Base-by-base conservation (phyloP, 176 grass and related monocot genomes). In the Puccinellia tenuiflora region DNA sequence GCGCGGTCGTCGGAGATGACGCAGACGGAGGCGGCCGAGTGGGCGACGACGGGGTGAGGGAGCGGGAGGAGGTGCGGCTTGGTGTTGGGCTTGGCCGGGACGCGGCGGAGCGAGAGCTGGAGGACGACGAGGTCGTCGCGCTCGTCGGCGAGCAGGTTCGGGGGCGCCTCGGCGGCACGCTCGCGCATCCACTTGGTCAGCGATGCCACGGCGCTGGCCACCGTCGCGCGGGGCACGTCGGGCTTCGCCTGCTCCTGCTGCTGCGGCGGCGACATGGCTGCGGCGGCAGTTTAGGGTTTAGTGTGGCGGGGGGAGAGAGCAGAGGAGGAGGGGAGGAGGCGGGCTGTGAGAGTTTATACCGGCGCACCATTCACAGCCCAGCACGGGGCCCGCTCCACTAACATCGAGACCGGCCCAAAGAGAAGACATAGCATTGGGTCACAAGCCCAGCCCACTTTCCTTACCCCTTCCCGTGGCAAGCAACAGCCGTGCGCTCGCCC, bases 61-160 rank as follows among this genome's bases (percentile, higher is more conserved):
- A n/a, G n/a, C n/a, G n/a, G n/a, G n/a, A n/a, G n/a, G n/a, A n/a
- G n/a, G n/a, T n/a, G n/a, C n/a, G n/a, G n/a, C n/a, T n/a, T n/a
- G n/a, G n/a, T n/a, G n/a, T n/a, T n/a, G n/a, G n/a, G n/a, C n/a
- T n/a, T n/a, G n/a, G n/a, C n/a, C n/a, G n/a, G n/a, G n/a, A n/a
- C n/a, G n/a, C 93, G 67, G 61, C 80, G 86, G 56, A 93, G 90
- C 22, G 93, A 67, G 60, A 96, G 50, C 69, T 86, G 84, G 30
- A 92, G 86, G 57, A 88, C 13, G 10, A 96, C 68, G 72, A 93
- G 42, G 71, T 96, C 88, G 81, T 96, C 93, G 17, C 82, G 34
- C 73, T 94, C 92, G 73, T 91, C 90, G 18, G 72, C 21, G 54
- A 94, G 86, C 22, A 92, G 88, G 77, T 88, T 92, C 1, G 88